Evolutionary conservation across 805 yeast species (phyloP).

Genomic region (Sugiyamaella marilandica): DNA sequence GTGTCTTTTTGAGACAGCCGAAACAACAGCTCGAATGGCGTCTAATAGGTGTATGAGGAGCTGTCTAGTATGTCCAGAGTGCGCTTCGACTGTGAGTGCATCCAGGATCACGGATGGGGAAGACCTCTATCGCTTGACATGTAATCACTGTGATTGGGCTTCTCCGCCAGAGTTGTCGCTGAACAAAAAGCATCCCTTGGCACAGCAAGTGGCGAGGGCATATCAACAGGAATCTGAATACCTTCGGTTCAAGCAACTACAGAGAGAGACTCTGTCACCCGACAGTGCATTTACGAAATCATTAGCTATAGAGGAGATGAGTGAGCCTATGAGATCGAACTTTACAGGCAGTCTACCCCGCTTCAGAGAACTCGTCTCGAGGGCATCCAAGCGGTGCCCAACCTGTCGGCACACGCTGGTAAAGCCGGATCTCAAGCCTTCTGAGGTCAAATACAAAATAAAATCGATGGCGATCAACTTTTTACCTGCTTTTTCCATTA

Average conservation of each 20-base stretch:
- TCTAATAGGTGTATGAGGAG: conserved; percentile 31
- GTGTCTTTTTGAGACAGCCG: conserved; percentile 32
- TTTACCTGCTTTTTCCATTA: conserved; percentile 21
- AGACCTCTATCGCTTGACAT: conserved; percentile 16
- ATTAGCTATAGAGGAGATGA: not conserved
- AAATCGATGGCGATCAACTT: conserved; percentile 25
- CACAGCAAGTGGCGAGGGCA: conserved; percentile 12
- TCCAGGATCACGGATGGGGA: conserved; percentile 1
- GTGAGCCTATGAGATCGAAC: not conserved
- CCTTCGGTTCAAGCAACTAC: not conserved
- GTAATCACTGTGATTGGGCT: conserved; percentile 26
- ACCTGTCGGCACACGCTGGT: conserved; percentile 32
- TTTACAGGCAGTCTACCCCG: conserved; percentile 21
- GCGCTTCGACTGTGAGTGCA: conserved; percentile 23
- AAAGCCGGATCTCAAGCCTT: conserved; percentile 30
- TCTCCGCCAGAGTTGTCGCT: conserved; percentile 7
- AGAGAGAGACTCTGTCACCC: not conserved
- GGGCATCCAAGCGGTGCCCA: conserved; percentile 28
- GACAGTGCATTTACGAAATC: not conserved
- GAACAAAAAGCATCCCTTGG: conserved; percentile 16
- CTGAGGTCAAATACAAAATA: conserved; percentile 19
- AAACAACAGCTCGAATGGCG: conserved; percentile 23
- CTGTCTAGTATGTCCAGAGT: conserved; percentile 34
- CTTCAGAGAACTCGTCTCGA: conserved; percentile 26
- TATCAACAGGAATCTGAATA: conserved; percentile 2